phyloP scores from a whole-genome alignment of 148 eudicot species.

The Diospyros lotus region DNA sequence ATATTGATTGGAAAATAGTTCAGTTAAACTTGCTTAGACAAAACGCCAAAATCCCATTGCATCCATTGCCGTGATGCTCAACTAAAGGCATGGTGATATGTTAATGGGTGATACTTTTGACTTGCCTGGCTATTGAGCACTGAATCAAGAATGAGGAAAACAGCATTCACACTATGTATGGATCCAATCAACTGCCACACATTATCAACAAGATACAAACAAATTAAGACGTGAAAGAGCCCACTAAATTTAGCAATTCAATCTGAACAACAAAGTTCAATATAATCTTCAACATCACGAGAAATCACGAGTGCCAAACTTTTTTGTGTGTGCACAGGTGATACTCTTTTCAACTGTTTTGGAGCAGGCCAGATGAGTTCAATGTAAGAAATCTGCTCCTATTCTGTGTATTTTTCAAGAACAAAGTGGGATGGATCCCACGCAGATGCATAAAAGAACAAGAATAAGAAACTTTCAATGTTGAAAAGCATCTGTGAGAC shows the following conservation, averaged over 20 bases:
- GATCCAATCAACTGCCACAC: constrained; percentile 54
- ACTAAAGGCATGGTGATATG: not conserved
- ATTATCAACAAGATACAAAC: not conserved
- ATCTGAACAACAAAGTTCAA: not conserved
- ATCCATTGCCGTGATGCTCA: not conserved
- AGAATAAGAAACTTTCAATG: not conserved
- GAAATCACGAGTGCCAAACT: not conserved
- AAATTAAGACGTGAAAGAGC: not conserved
- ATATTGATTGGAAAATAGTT: constrained; percentile 6
- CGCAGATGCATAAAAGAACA: not conserved
- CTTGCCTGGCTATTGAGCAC: constrained; percentile 62
- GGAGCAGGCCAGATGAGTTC: not conserved
- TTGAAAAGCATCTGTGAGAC: not conserved
- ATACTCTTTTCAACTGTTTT: no score
- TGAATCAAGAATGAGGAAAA: constrained; percentile 68
- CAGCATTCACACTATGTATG: constrained; percentile 75
- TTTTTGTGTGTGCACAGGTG: not conserved
- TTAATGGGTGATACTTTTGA: not conserved
- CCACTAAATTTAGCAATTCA: not conserved
- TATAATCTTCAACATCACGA: not conserved
- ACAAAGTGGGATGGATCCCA: not conserved
- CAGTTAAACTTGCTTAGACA: not conserved
- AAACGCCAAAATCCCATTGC: not conserved
- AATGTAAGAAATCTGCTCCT: not conserved
- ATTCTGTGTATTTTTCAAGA: not conserved